Evolutionary conservation across 352 stramenopile species (phyloP), one percentile per base, ranked within the genome.

Genomic region (Phytophthora ramorum): DNA sequence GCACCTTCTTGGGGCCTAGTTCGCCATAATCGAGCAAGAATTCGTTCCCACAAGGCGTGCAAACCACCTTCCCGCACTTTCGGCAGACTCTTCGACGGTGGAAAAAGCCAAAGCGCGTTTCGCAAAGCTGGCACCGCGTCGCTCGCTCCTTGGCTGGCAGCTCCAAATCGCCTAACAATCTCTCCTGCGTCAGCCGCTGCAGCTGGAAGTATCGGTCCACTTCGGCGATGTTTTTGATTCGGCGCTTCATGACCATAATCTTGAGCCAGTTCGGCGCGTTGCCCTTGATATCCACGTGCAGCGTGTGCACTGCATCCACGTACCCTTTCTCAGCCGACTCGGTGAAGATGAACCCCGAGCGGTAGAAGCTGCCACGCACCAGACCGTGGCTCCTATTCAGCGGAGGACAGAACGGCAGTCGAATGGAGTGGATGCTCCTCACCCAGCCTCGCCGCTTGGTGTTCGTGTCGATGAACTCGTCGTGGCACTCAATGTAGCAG

Each of bases 401-500:
- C 3, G 71, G 73, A 10, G 85, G 85, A 56, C 85, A 93, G 28
- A 84, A 92, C 2, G 85, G 79, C 4, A 96, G 53, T 6, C 84
- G 80, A 48, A 96, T 91, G 16, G 85, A 94, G 63, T 96, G 87
- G 14, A 96, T 73, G 41, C 75, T 90, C 17, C 79, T 79, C 24
- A 93, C 81, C 87, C 87, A 96, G 7, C 87, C 87, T 50, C 83
- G 77, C 48, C 85, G 76, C 56, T 81, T 81, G 4, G 77, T 80
- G 56, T 79, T 85, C 0, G 79, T 88, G 47, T 95, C 83, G 28
- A 93, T 86, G 63, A 94, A 96, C 62, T 94, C 83, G 60, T 93
- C 82, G 47, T 96, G 87, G 58, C 85, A 91, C 59, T 93, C 85
- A 38, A 95, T 73, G 78, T 92, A 93, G 60, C 81, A 92, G 45